Conservation (phyloP, 139 green algal genomes). For the Astrephomene gubernaculifera region DNA sequence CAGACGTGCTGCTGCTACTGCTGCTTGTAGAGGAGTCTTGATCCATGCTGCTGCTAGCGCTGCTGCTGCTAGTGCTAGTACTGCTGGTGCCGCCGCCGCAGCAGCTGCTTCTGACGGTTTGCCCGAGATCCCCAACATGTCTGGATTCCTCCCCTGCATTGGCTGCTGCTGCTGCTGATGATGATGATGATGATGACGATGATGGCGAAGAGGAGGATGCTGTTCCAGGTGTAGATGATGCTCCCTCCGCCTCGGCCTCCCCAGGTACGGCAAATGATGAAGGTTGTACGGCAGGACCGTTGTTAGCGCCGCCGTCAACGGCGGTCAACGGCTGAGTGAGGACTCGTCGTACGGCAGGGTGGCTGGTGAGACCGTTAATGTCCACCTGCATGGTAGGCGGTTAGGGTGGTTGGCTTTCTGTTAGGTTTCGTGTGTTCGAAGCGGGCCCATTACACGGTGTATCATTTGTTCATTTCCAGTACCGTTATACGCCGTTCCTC, state of each 20-base stretch:
- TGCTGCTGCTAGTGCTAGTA: constrained; percentile 2
- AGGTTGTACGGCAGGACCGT: too few relatives aligned
- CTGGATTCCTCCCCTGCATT: too few relatives aligned
- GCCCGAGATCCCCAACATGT: too few relatives aligned
- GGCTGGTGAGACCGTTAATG: constrained; percentile 36
- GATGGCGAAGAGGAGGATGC: too few relatives aligned
- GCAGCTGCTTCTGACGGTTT: too few relatives aligned
- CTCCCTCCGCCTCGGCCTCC: too few relatives aligned
- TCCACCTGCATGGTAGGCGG: constrained; percentile 12
- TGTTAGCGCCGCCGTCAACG: not conserved
- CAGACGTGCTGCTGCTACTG: not conserved
- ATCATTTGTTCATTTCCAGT: not conserved
- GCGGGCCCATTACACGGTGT: not conserved
- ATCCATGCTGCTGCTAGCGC: not conserved
- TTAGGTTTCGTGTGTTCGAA: too few relatives aligned
- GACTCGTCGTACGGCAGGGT: not conserved
- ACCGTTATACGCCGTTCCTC: not conserved
- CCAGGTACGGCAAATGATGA: too few relatives aligned
- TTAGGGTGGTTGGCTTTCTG: not conserved
- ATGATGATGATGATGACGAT: too few relatives aligned
- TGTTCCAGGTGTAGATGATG: too few relatives aligned
- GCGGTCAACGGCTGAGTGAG: constrained; percentile 8
- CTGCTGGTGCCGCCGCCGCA: not conserved
- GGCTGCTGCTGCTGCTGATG: too few relatives aligned
- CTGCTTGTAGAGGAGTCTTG: too few relatives aligned